Evolutionary conservation across 495 filamentous ascomycete genomes (phyloP).

Genomic region (Penicillium egyptiacum): DNA sequence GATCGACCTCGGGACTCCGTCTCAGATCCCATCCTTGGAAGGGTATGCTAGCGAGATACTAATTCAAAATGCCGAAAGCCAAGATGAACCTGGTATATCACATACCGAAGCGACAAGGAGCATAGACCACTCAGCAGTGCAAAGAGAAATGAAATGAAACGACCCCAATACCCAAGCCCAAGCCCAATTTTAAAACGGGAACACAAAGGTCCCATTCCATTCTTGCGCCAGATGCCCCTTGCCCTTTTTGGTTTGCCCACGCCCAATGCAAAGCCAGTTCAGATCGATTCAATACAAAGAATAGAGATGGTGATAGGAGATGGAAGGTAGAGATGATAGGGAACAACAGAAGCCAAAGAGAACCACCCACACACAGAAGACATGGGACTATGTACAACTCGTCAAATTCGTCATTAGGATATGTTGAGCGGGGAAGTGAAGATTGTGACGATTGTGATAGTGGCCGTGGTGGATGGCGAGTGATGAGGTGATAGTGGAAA

Average conservation of each 20-base stretch:
- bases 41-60: not conserved
- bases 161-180: not conserved
- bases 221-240: slow-evolving; percentile 2
- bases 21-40: not conserved
- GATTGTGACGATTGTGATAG: not conserved
- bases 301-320: not conserved
- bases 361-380: not conserved
- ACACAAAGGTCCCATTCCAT: not conserved
- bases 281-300: not conserved
- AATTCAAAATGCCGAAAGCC: not conserved
- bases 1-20: not conserved
- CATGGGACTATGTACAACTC: slow-evolving; percentile 10
- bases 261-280: slow-evolving; percentile 5
- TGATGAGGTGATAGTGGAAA: not conserved
- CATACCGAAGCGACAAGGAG: not conserved
- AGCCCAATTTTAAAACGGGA: slow-evolving; percentile 5
- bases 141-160: not conserved
- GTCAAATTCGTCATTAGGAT: slow-evolving; percentile 6
- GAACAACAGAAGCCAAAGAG: not conserved
- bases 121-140: not conserved
- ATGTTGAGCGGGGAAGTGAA: not conserved
- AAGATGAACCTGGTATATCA: not conserved
- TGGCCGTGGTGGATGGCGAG: not conserved
- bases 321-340: not conserved
- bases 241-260: not conserved